Evolutionary conservation across 768 basidiomycete species (phyloP), one percentile per base, ranked within the genome.

Genomic region (Leccinum fibrillosum): DNA sequence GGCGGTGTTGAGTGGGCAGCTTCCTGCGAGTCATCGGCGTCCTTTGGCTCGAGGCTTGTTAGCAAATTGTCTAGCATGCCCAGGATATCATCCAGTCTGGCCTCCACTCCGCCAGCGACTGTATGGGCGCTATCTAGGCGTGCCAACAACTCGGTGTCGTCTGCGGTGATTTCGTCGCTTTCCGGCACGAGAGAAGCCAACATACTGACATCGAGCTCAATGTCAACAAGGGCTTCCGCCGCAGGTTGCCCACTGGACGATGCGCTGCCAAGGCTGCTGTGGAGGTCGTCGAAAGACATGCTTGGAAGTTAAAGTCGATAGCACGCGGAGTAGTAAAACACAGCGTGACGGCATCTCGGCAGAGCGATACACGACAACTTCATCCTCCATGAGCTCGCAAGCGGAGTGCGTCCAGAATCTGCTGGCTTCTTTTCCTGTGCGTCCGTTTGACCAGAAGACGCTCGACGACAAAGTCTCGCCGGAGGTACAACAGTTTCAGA

Each of bases 101-200:
- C 68, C 66, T 91, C 90, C 49, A 92, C 77, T 2, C 78, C 84
- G 32, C 75, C 67, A 3, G 88, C 89, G 61, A 90, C 66, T 32
- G 77, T 77, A 61, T 85, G 78, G 5, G 87, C 88, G 17, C 69
- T 68, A 30, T 87, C 82, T 44, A 92, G 72, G 45, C 76, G 78
- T 47, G 73, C 72, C 48, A 90, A 72, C 44, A 90, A 69, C 67
- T 85, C 82, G 13, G 69, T 66, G 32, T 82, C 83, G 25, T 78
- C 77, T 21, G 52, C 56, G 0, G 66, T 67, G 15, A 66, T 59
- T 30, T 59, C 62, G 34, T 58, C 62, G 32, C 64, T 57, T 35
- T 72, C 73, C 15, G 17, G 49, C 2, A 80, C 64, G 10, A 77
- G 59, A 49, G 64, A 57, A n/a, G 66, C 62, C 37, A 78, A 68